These are phyloP conservation scores for Pilasporangium apinafurcum DNA, from an alignment of 352 stramenopile genomes.

Conservation along the genomic window DNA sequence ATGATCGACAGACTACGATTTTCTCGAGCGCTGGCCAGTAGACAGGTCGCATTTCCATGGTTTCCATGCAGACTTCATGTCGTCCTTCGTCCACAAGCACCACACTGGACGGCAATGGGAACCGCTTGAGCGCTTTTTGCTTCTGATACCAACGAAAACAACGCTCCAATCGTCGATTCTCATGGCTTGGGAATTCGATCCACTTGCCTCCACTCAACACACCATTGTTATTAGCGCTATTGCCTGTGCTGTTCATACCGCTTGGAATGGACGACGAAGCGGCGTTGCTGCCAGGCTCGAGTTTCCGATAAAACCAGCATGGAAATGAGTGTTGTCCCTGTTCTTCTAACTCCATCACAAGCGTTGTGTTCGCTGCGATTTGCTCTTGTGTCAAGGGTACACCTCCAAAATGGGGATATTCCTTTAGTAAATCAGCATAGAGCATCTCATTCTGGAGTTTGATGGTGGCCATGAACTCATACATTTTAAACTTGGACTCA, in stretches of 20 bases:
- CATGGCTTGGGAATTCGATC: slow-evolving; percentile 74
- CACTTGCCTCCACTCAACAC: slow-evolving; percentile 29
- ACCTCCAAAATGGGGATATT: slow-evolving; percentile 40
- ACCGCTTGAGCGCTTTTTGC: slow-evolving; percentile 28
- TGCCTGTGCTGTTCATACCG: not conserved
- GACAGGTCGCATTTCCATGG: slow-evolving; percentile 72
- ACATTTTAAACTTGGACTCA: slow-evolving; percentile 70
- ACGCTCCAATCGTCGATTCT: slow-evolving; percentile 64
- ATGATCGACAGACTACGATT: slow-evolving; percentile 57
- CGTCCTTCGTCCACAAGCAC: slow-evolving; percentile 81
- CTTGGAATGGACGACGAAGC: not conserved
- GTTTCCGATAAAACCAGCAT: slow-evolving; percentile 81
- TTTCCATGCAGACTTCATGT: slow-evolving; percentile 71
- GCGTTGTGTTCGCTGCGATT: slow-evolving; percentile 26
- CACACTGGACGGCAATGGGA: slow-evolving; percentile 36
- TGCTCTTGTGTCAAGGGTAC: slow-evolving; percentile 35
- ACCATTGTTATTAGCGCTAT: not conserved
- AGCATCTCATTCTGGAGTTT: slow-evolving; percentile 84
- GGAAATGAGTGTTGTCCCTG: slow-evolving; percentile 60
- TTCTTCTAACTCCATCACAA: slow-evolving; percentile 34
- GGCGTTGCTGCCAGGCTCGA: slow-evolving; percentile 8
- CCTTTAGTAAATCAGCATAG: slow-evolving; percentile 52
- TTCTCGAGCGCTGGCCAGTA: slow-evolving; percentile 75
- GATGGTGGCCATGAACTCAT: slow-evolving; percentile 81
- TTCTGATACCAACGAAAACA: slow-evolving; percentile 61